Conservation (phyloP, 345 rosid genomes). For the sweet orange (Citrus sinensis) region DNA sequence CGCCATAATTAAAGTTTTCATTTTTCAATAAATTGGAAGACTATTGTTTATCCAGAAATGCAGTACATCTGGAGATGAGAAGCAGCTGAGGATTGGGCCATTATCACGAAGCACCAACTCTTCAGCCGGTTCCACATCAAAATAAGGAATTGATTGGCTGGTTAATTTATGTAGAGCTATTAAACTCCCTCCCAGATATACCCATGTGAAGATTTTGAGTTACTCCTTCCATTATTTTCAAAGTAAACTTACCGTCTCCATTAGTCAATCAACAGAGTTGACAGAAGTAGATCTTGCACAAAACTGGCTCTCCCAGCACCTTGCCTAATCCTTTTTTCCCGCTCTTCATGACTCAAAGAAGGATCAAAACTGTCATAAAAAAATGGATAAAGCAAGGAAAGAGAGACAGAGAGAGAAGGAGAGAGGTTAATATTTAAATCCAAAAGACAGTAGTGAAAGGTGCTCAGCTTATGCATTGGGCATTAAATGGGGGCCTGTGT, state of each 20-base stretch:
- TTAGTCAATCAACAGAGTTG: constrained; percentile 38
- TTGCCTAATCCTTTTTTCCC: constrained; percentile 49
- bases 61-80: constrained; percentile 10
- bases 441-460: not conserved
- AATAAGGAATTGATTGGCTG: constrained; percentile 7
- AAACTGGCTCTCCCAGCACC: constrained; percentile 54
- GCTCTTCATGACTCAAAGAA: constrained; percentile 52
- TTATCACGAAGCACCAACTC: not conserved
- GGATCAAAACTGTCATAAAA: constrained; percentile 49
- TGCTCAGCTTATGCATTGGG: not conserved
- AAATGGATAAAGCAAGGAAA: not conserved
- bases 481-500: not conserved
- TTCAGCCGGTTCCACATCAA: not conserved
- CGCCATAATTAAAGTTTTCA: constrained; percentile 8
- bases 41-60: constrained; percentile 18
- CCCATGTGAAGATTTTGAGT: constrained; percentile 7
- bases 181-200: constrained; percentile 17
- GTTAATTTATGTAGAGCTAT: not conserved
- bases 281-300: constrained; percentile 47
- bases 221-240: constrained; percentile 24
- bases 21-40: constrained; percentile 6
- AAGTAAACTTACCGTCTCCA: constrained; percentile 19
- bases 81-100: constrained; percentile 8
- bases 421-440: not conserved
- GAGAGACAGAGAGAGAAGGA: not conserved